These are phyloP conservation scores for Rhizopogon roseolus DNA, from an alignment of 768 basidiomycete genomes.

Conservation along the genomic window DNA sequence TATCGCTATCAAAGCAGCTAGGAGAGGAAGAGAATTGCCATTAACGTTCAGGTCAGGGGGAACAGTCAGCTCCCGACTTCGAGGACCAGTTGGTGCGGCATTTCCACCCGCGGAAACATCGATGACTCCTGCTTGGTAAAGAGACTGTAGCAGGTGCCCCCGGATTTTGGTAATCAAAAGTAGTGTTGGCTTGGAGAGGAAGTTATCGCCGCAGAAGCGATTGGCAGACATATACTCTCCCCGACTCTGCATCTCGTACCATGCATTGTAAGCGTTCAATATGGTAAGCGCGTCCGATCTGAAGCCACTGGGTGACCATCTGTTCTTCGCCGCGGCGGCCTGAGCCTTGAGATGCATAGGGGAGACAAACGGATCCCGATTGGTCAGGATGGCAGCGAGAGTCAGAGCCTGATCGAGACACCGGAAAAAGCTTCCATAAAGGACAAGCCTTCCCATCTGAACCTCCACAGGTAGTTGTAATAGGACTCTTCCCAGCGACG, in stretches of 20 bases:
- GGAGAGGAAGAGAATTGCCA: constrained; percentile 66
- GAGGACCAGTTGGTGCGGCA: constrained; percentile 24
- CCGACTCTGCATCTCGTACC: constrained; percentile 67
- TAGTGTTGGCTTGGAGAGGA: constrained; percentile 82
- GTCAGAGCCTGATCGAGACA: constrained; percentile 86
- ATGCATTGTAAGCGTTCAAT: constrained; percentile 75
- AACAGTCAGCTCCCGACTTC: constrained; percentile 36
- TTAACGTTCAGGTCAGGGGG: constrained; percentile 70
- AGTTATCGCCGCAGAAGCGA: constrained; percentile 79
- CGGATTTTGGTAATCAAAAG: constrained; percentile 79
- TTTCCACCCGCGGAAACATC: constrained; percentile 71
- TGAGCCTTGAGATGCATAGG: constrained; percentile 73
- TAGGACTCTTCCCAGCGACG: constrained; percentile 83
- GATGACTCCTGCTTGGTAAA: constrained; percentile 79
- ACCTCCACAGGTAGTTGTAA: constrained; percentile 88
- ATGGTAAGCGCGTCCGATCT: constrained; percentile 80
- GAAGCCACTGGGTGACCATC: constrained; percentile 77
- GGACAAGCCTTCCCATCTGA: constrained; percentile 82
- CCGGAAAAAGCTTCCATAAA: constrained; percentile 90
- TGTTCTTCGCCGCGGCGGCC: constrained; percentile 67
- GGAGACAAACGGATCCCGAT: constrained; percentile 86
- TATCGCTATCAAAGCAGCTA: constrained; percentile 80
- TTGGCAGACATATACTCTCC: constrained; percentile 66
- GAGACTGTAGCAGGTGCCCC: constrained; percentile 66
- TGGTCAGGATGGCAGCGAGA: constrained; percentile 85